These are phyloP conservation scores for Sparassis latifolia DNA, from an alignment of 1,284 basidiomycete genomes.

Conservation along the genomic window DNA sequence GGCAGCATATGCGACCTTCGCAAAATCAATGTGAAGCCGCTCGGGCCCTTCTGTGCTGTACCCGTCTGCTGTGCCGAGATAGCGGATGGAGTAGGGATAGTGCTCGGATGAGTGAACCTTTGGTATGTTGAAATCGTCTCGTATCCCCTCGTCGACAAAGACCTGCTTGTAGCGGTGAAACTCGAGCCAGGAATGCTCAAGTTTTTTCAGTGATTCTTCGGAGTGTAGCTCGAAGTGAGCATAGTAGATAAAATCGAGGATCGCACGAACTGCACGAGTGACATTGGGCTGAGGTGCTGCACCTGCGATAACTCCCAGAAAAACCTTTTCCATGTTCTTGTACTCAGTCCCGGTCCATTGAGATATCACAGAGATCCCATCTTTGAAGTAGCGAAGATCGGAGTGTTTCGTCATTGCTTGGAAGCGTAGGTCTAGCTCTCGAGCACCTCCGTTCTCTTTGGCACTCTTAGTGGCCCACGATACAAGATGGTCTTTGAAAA, in stretches of 20 bases:
- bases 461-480: constrained; percentile 1
- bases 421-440: constrained; percentile 17
- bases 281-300: neutral
- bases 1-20: constrained; percentile 20
- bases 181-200: constrained; percentile 13
- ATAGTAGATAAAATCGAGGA: constrained; percentile 25
- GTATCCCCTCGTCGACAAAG: constrained; percentile 18
- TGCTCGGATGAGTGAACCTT: constrained; percentile 30
- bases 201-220: constrained; percentile 10
- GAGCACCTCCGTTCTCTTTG: neutral
- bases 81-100: constrained; percentile 21
- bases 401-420: constrained; percentile 8
- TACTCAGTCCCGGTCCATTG: constrained; percentile 19
- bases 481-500: constrained; percentile 25
- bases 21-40: constrained; percentile 21
- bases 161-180: constrained; percentile 23
- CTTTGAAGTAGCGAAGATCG: constrained; percentile 14
- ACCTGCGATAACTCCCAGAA: constrained; percentile 14
- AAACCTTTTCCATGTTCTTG: constrained; percentile 14
- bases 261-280: constrained; percentile 8
- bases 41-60: constrained; percentile 25
- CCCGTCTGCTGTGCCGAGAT: constrained; percentile 22
- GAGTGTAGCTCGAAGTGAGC: constrained; percentile 20
- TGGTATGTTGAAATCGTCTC: constrained; percentile 29
- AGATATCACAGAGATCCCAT: constrained; percentile 12